phyloP scores from a whole-genome alignment of 306 rosid genomes.

The Potentilla sterilis region DNA sequence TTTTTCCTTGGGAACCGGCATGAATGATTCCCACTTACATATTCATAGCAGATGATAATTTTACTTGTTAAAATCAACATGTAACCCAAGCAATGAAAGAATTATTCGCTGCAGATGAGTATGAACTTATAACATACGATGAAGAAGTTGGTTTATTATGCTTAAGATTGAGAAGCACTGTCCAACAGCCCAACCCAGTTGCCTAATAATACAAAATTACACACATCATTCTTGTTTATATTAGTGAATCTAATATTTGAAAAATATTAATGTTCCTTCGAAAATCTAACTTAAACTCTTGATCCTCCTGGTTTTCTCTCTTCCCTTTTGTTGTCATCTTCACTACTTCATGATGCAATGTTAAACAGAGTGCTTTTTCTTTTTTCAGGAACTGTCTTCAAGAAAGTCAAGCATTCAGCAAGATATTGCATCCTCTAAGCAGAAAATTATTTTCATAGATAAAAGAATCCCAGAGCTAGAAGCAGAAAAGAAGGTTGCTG shows the following conservation, averaged over 20 bases:
- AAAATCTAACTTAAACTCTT: background rate
- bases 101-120: background rate
- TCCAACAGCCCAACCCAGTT: background rate
- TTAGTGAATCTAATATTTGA: background rate
- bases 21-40: background rate
- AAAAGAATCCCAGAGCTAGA: slow-evolving; percentile 85
- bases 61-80: background rate
- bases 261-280: background rate
- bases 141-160: background rate
- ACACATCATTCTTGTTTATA: background rate
- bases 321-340: background rate
- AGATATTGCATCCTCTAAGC: slow-evolving; percentile 64
- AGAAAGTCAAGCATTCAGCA: slow-evolving; percentile 74
- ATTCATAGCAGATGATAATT: background rate
- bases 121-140: background rate
- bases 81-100: background rate
- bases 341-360: slow-evolving; percentile 8
- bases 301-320: background rate
- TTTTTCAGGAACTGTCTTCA: slow-evolving; percentile 68
- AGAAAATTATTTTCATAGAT: slow-evolving; percentile 61
- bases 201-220: background rate
- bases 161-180: background rate
- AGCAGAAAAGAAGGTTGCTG: slow-evolving; percentile 80
- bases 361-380: slow-evolving; percentile 27
- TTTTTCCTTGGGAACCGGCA: background rate